Base-by-base conservation (phyloP, 2,329 filamentous ascomycete genomes). In the Alternaria viburni region DNA sequence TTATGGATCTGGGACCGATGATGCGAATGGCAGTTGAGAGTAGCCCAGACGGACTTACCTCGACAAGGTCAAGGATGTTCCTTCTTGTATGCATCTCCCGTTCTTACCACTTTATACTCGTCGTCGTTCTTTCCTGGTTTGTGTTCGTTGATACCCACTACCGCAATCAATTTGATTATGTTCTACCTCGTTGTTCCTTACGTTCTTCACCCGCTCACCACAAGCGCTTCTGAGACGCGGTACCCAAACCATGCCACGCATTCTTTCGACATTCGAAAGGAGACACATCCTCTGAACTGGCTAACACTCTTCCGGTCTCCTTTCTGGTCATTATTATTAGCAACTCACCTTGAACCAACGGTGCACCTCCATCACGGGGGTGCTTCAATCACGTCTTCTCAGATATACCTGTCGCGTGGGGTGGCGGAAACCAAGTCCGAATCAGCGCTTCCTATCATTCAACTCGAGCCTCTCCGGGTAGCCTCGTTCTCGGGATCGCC, bases 371-470 rank as follows among this genome's bases (percentile, higher is more conserved):
- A 46, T 43, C 26, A 8, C 13, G 69, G 74, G 64, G 74, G 73
- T 72, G 69, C 67, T 69, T 47, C 56, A 55, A 82, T 69, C 26
- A 84, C 82, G 82, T 83, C 83, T 80, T 84, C 82, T 50, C 80
- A 83, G 62, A 84, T 84, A 36, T 75, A 83, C 58, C 77, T 85
- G 54, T 84, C 83, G 23, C 72, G 82, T 57, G 82, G 79, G 57
- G 81, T 84, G 62, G 82, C 82, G 45, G 77, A 72, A 28, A 75
- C 78, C 30, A 68, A 76, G 59, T 76, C 76, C 26, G 68, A 72
- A 44, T 66, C 73, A 41, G 58, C 66, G n/a, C 64, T 72, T 68
- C 66, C 75, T 59, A n/a, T 67, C 44, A 44, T 62, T 15, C 32
- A 36, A 49, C 66, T 30, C 49, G 57, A 66, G 13, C 59, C 65